These are phyloP conservation scores for Lantana camara DNA, from an alignment of 257 asterid genomes.

Conservation along the genomic window DNA sequence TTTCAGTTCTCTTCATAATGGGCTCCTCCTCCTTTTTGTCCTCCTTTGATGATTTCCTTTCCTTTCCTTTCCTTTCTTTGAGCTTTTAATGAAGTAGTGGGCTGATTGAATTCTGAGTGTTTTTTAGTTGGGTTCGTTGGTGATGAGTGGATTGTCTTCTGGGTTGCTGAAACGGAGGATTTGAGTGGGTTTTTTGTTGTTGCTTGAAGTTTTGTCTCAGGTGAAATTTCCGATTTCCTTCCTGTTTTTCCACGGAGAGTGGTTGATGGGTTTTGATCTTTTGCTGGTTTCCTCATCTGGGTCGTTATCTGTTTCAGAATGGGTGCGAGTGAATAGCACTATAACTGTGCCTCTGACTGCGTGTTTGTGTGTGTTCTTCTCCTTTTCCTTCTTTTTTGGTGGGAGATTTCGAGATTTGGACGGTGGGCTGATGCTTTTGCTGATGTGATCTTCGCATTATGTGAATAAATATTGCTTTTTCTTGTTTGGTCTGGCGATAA, in stretches of 20 bases:
- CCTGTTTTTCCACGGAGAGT: slow-evolving; percentile 20
- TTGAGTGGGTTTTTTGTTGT: slow-evolving; percentile 27
- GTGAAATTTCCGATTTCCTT: slow-evolving; percentile 21
- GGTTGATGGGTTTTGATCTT: slow-evolving; percentile 36
- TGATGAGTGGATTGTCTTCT: slow-evolving; percentile 17
- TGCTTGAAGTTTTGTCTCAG: slow-evolving; percentile 18
- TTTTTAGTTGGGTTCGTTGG: slow-evolving; percentile 17
- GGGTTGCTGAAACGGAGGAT: slow-evolving; percentile 35
- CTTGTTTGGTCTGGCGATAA: not conserved
- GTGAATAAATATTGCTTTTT: slow-evolving; percentile 1
- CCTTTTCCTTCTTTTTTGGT: slow-evolving; percentile 4
- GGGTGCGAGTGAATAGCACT: slow-evolving; percentile 11
- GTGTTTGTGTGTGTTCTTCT: slow-evolving; percentile 16
- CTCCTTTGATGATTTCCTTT: slow-evolving; percentile 26
- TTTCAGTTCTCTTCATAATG: slow-evolving; percentile 28
- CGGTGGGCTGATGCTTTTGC: slow-evolving; percentile 26
- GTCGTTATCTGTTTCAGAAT: slow-evolving; percentile 24
- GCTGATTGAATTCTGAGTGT: slow-evolving; percentile 27
- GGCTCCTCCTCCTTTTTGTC: slow-evolving; percentile 26
- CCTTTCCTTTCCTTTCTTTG: slow-evolving; percentile 6
- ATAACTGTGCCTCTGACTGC: not conserved
- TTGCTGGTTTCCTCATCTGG: slow-evolving; percentile 27
- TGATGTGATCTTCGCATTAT: slow-evolving; percentile 23
- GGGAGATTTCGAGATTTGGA: slow-evolving; percentile 25
- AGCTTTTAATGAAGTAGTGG: slow-evolving; percentile 22